Percentiles rank a stretch among this genome's conserved stretches.
These are phyloP conservation scores for Pseudonectria foliicola DNA, from an alignment of 2,329 filamentous ascomycete species.

Conservation along the genomic window DNA sequence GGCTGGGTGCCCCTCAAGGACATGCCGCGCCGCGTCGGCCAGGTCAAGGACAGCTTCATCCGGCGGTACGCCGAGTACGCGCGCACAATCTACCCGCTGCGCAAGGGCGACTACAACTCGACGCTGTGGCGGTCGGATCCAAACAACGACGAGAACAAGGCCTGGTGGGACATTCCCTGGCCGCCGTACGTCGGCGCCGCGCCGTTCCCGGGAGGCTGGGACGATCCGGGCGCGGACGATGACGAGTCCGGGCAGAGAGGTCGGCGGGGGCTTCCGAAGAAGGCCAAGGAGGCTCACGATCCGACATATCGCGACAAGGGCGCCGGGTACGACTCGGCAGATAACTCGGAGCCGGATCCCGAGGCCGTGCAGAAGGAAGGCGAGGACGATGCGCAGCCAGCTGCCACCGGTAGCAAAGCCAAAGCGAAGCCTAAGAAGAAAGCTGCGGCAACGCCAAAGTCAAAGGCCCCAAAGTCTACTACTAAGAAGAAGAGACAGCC, in stretches of 20 bases:
- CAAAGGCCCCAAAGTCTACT: too few relatives aligned
- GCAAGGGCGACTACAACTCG: constrained; percentile 6
- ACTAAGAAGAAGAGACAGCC: too few relatives aligned
- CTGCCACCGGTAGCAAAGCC: too few relatives aligned
- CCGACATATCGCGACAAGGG: constrained; percentile 11
- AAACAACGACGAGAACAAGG: constrained; percentile 22
- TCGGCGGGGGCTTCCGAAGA: background rate
- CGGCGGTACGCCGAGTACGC: constrained; percentile 19
- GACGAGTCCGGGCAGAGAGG: background rate
- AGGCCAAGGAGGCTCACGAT: constrained; percentile 8
- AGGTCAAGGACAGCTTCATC: constrained; percentile 19
- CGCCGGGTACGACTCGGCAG: constrained; percentile 13
- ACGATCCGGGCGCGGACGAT: constrained; percentile 8
- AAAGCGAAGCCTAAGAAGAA: too few relatives aligned
- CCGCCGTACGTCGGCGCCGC: constrained; percentile 16
- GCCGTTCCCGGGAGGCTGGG: constrained; percentile 18
- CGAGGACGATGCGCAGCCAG: background rate
- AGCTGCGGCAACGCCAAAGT: too few relatives aligned
- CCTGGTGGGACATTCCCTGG: constrained; percentile 22
- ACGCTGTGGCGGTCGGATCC: constrained; percentile 25
- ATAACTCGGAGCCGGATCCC: constrained; percentile 10
- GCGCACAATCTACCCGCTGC: constrained; percentile 23
- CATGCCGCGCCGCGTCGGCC: constrained; percentile 10
- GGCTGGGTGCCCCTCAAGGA: constrained; percentile 22
- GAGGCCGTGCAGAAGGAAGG: constrained; percentile 8